phyloP scores from a whole-genome alignment of 208 protist species.

The Leishmania major region DNA sequence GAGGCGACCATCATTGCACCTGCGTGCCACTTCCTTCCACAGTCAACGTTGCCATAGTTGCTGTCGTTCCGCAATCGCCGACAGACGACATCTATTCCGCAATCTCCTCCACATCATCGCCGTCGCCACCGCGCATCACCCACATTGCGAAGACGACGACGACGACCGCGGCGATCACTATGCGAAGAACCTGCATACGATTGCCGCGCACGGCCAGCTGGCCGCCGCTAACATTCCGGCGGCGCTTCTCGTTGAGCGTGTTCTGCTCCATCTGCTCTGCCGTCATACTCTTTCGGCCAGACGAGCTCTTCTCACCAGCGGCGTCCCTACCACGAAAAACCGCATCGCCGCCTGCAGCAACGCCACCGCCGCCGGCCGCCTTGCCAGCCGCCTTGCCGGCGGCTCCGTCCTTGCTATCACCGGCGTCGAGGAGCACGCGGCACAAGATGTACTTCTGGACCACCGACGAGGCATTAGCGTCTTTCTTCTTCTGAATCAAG shows the following conservation, averaged over 20 bases:
- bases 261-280: conserved; percentile 30
- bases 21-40: not conserved
- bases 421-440: conserved; percentile 38
- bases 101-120: not conserved
- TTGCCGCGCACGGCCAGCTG: conserved; percentile 1
- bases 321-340: conserved; percentile 4
- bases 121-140: conserved; percentile 14
- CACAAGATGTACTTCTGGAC: conserved; percentile 57
- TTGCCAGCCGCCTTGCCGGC: not conserved
- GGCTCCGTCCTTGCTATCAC: conserved; percentile 5
- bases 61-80: not conserved
- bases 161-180: conserved; percentile 6
- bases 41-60: not conserved
- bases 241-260: conserved; percentile 91
- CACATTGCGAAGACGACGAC: conserved; percentile 24
- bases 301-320: not conserved
- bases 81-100: not conserved
- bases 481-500: conserved; percentile 74
- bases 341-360: not conserved
- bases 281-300: conserved; percentile 27
- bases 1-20: not conserved
- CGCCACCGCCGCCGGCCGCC: not conserved
- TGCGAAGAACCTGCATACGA: conserved; percentile 10
- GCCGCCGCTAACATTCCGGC: conserved; percentile 40
- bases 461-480: conserved; percentile 40